These are phyloP conservation scores for Plasmodium coatneyi DNA, from an alignment of 169 alveolate genomes.

Conservation along the genomic window DNA sequence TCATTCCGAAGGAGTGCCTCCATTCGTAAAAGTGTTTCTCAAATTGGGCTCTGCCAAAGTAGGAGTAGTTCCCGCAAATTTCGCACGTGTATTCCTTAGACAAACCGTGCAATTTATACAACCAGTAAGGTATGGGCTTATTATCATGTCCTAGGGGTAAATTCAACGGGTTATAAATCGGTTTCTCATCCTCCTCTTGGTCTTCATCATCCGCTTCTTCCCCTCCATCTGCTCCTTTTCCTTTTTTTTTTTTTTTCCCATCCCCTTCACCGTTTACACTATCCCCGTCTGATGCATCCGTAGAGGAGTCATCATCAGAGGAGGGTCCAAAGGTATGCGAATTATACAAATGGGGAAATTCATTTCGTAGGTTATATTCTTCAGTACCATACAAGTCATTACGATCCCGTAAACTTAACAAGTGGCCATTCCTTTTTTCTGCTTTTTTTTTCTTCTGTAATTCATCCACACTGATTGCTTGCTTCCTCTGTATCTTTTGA, in stretches of 20 bases:
- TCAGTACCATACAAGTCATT: not conserved
- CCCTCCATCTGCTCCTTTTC: conserved; percentile 88
- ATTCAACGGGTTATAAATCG: conserved; percentile 97
- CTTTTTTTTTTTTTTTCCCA: conserved; percentile 86
- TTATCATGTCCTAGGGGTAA: conserved; percentile 99
- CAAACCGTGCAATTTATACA: conserved; percentile 98
- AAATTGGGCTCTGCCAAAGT: conserved; percentile 99
- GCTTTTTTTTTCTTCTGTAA: conserved; percentile 23
- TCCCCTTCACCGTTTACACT: conserved; percentile 79
- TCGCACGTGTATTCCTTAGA: conserved; percentile 99
- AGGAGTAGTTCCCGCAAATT: conserved; percentile 99
- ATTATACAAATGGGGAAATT: conserved; percentile 35
- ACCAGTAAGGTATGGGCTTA: conserved; percentile 99
- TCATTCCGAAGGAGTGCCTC: conserved; percentile 99
- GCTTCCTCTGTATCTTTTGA: conserved; percentile 89
- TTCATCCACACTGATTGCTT: conserved; percentile 79
- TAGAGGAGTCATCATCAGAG: conserved; percentile 79
- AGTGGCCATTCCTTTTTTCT: not conserved
- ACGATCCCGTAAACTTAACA: conserved; percentile 36
- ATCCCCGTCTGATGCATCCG: conserved; percentile 63
- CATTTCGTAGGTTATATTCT: conserved; percentile 5
- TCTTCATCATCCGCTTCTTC: conserved; percentile 85
- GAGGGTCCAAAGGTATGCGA: conserved; percentile 78
- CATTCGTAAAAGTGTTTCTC: conserved; percentile 99
- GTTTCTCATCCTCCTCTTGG: conserved; percentile 92